Conservation (phyloP, 2,329 filamentous ascomycete genomes). For the Dryadomyces quercivorus region DNA sequence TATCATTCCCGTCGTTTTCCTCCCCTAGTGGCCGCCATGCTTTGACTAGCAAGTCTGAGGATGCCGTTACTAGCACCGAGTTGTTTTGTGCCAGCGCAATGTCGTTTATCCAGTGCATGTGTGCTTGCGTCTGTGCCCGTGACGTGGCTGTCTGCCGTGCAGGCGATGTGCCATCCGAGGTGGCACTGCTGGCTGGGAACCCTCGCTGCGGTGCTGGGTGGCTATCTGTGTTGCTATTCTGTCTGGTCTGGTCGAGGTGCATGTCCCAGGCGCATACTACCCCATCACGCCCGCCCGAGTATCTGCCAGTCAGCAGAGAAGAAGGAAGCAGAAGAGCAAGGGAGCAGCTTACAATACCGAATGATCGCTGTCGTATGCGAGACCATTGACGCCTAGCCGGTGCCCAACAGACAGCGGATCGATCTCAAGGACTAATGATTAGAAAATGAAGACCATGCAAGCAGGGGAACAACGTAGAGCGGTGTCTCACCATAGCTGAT, state of each 20-base stretch:
- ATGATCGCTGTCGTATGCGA: constrained; percentile 73
- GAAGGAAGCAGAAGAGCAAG: background rate
- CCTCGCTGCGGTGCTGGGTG: constrained; percentile 17
- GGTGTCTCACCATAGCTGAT: constrained; percentile 46
- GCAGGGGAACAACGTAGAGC: background rate
- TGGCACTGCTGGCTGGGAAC: background rate
- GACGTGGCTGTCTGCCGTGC: constrained; percentile 39
- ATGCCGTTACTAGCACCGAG: constrained; percentile 72
- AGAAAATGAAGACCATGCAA: constrained; percentile 5
- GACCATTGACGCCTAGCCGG: constrained; percentile 85
- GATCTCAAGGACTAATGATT: constrained; percentile 37
- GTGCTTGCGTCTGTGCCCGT: constrained; percentile 54
- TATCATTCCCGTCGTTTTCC: constrained; percentile 43
- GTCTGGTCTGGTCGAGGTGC: constrained; percentile 46
- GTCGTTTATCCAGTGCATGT: constrained; percentile 96
- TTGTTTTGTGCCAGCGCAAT: constrained; percentile 71
- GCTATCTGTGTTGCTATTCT: constrained; percentile 1
- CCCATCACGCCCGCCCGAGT: constrained; percentile 90
- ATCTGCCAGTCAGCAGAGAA: constrained; percentile 40
- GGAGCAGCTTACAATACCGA: constrained; percentile 59
- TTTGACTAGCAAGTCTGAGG: constrained; percentile 88
- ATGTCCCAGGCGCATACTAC: constrained; percentile 94
- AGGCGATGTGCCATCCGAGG: constrained; percentile 7
- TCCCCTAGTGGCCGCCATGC: constrained; percentile 59
- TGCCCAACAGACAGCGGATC: constrained; percentile 62